Evolutionary conservation across 1,284 basidiomycete genomes (phyloP).

Genomic region (Cutaneotrichosporon sp.): DNA sequence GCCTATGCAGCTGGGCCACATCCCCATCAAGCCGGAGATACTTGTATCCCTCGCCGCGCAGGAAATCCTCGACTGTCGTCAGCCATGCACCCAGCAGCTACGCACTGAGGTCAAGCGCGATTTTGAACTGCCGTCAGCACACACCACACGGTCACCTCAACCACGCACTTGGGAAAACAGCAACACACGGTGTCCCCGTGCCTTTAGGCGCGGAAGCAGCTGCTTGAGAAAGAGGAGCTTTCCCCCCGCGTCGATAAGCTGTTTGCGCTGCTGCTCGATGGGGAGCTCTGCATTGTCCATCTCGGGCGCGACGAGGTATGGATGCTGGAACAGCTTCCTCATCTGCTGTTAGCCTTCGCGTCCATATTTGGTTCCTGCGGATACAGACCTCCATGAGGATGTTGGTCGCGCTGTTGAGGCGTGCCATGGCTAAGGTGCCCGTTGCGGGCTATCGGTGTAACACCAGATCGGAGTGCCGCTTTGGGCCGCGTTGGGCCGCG

Average conservation of each 20-base stretch:
- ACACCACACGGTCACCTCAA: too few relatives aligned
- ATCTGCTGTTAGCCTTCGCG: slow-evolving; percentile 21
- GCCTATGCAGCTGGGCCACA: slow-evolving; percentile 77
- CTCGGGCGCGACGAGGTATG: slow-evolving; percentile 75
- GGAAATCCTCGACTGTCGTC: slow-evolving; percentile 74
- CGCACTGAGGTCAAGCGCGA: slow-evolving; percentile 69
- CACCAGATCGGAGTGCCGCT: too few relatives aligned
- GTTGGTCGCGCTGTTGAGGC: slow-evolving; percentile 16
- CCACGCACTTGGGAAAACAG: slow-evolving; percentile 86
- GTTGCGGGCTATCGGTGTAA: not conserved
- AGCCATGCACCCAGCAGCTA: slow-evolving; percentile 1
- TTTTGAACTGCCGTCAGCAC: slow-evolving; percentile 64
- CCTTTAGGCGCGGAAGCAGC: slow-evolving; percentile 80
- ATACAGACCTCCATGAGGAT: slow-evolving; percentile 42
- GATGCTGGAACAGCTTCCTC: slow-evolving; percentile 63
- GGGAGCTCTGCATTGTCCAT: slow-evolving; percentile 71
- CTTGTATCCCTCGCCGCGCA: slow-evolving; percentile 80
- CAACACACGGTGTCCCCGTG: slow-evolving; percentile 86
- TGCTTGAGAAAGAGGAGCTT: slow-evolving; percentile 80
- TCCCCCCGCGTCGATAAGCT: slow-evolving; percentile 75
- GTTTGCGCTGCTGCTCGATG: slow-evolving; percentile 63
- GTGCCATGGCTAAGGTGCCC: not conserved
- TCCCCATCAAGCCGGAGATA: slow-evolving; percentile 87
- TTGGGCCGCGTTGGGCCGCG: too few relatives aligned
- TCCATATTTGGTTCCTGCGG: not conserved